Evolutionary conservation across 192 early-diverging fungal genomes (phyloP), one percentile per base, ranked within the genome.

Genomic region (Mycoemilia scoparia): DNA sequence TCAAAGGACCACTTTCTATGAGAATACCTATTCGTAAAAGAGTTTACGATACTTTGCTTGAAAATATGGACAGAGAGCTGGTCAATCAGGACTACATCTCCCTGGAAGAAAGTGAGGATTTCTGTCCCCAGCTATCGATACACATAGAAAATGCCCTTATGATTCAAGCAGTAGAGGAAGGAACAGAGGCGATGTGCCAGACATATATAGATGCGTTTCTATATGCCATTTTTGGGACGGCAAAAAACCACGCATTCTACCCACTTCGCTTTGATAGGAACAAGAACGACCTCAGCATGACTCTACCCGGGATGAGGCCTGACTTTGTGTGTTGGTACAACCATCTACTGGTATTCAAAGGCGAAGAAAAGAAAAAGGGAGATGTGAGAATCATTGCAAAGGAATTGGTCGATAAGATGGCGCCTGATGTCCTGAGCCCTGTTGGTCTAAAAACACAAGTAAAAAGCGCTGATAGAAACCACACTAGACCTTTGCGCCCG

Each of bases 131-230:
- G n/a, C 48, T 61, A 19, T 51, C 58, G 0, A 47, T 53, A 1
- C 33, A 49, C 9, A 32, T 54, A 0, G 58, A 61, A 17, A 33
- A 32, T 14, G 58, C 58, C 0, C 23, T 61, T 1, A 30, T 36
- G 12, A 42, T 55, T 2, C 33, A 33, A 3, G 43, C 39, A 8
- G 32, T 34, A 3, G 34, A 32, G 6, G 35, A 32, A 3, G 58
- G 39, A 20, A 61, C 58, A 2, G 58, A 61, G 24, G 27, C 47
- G 14, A 55, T 55, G 52, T 53, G 55, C 37, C 58, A 61, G 34
- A 41, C 41, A 14, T 45, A 44, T 6, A 21, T 61, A 7, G 58
- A 61, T 24, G 33, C 37, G 2, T 61, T 61, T 24, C 38, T 61
- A 10, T 41, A 47, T 47, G 46, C 40, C 0, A 38, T 61, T 9